Percentiles rank a stretch among this genome's conserved stretches.
Conservation (phyloP, 2,329 filamentous ascomycete genomes). For the Xylaria sp. region DNA sequence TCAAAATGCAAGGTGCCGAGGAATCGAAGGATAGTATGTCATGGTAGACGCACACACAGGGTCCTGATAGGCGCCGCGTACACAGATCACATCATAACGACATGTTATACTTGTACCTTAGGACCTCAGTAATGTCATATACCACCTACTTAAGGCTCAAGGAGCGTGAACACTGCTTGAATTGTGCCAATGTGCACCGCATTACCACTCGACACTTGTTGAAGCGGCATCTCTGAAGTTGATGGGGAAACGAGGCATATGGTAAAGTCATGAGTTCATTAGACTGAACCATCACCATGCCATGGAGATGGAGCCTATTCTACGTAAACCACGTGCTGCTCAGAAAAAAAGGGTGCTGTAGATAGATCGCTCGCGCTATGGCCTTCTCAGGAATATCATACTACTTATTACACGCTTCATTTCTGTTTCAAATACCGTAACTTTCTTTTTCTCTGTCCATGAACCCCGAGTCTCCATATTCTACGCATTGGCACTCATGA, state of each 20-base stretch:
- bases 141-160: no score
- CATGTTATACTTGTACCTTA: no score
- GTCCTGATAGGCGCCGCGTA: no score
- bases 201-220: background rate
- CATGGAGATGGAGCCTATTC: background rate
- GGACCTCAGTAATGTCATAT: no score
- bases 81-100: no score
- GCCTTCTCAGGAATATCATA: background rate
- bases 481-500: slow-evolving; percentile 6
- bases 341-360: background rate
- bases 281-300: background rate
- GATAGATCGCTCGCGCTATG: background rate
- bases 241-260: no score
- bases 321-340: background rate
- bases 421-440: background rate
- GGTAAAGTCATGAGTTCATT: no score
- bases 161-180: background rate
- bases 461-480: background rate
- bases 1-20: no score
- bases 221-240: no score
- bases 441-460: background rate
- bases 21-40: no score
- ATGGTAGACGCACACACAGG: no score
- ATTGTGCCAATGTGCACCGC: background rate
- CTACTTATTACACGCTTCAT: background rate